Evolutionary conservation across 352 stramenopile species (phyloP).

Genomic region (Phytophthora pluvialis): DNA sequence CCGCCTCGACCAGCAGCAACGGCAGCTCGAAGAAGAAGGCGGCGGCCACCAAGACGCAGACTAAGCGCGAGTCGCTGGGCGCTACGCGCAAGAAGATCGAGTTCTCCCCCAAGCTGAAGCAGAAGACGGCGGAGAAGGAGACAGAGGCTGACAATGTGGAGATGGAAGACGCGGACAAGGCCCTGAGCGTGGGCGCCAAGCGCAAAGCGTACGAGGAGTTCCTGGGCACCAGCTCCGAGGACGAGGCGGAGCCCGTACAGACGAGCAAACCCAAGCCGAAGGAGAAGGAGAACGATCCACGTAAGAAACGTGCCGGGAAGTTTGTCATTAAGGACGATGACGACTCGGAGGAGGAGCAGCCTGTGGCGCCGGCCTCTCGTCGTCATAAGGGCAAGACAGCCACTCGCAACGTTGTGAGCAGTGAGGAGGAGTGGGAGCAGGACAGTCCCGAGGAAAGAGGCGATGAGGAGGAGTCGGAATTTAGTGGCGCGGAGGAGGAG

Average conservation of each 20-base stretch:
- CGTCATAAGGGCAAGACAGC: constrained; percentile 31
- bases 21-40: constrained; percentile 20
- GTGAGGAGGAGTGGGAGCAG: constrained; percentile 60
- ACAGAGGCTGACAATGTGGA: constrained; percentile 16
- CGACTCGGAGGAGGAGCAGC: constrained; percentile 64
- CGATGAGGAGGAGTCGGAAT: constrained; percentile 66
- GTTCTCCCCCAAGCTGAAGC: constrained; percentile 67
- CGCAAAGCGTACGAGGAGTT: constrained; percentile 80
- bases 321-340: constrained; percentile 87
- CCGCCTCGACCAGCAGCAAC: constrained; percentile 8
- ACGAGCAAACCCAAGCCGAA: constrained; percentile 19
- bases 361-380: constrained; percentile 26
- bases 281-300: constrained; percentile 35
- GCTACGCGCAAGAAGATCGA: constrained; percentile 70
- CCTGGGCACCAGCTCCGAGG: constrained; percentile 72
- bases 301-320: constrained; percentile 52
- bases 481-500: constrained; percentile 61
- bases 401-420: constrained; percentile 45
- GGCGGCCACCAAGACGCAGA: constrained; percentile 8
- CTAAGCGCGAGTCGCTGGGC: constrained; percentile 27
- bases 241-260: constrained; percentile 38
- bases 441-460: constrained; percentile 35
- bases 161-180: constrained; percentile 18
- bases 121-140: constrained; percentile 12
- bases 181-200: constrained; percentile 21